Conservation (phyloP, 805 yeast genomes). For the Cyberlindnera galapagoensis region DNA sequence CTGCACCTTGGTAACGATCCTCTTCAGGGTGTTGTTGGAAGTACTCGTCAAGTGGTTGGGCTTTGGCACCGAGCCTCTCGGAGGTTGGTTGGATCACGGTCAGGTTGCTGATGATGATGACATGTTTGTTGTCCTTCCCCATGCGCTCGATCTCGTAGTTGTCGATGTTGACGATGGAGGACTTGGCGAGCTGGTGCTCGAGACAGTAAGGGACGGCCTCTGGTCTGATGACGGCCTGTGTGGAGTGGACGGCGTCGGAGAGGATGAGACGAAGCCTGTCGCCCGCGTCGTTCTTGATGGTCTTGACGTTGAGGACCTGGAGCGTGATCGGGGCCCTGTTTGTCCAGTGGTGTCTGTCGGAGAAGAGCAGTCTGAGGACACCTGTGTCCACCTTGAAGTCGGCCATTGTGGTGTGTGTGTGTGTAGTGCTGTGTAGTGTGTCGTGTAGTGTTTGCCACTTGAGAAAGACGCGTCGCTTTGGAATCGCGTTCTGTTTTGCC, state of each 20-base stretch:
- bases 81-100: slow-evolving; percentile 29
- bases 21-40: slow-evolving; percentile 54
- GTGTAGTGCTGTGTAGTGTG: slow-evolving; percentile 1
- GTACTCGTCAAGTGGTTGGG: slow-evolving; percentile 47
- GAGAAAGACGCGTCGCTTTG: slow-evolving; percentile 5
- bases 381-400: slow-evolving; percentile 13
- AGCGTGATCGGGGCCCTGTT: slow-evolving; percentile 25
- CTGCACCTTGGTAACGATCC: slow-evolving; percentile 24
- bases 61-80: slow-evolving; percentile 32
- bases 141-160: slow-evolving; percentile 36
- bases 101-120: slow-evolving; percentile 22
- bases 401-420: slow-evolving; percentile 5
- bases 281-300: slow-evolving; percentile 34
- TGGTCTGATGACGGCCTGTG: slow-evolving; percentile 50
- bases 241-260: slow-evolving; percentile 44
- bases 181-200: slow-evolving; percentile 40
- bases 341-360: slow-evolving; percentile 16
- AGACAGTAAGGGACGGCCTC: slow-evolving; percentile 38
- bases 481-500: neutral
- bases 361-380: slow-evolving; percentile 14
- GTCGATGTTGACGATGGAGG: slow-evolving; percentile 34
- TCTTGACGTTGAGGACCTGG: slow-evolving; percentile 31
- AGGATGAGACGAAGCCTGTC: slow-evolving; percentile 40
- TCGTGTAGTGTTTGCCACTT: slow-evolving; percentile 4
- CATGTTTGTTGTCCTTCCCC: slow-evolving; percentile 28